A percentile compares a stretch with the other conserved stretches of the same genome.
These are phyloP conservation scores for Phalaenopsis aphrodite DNA, from an alignment of 106 monocot species.

Conservation along the genomic window DNA sequence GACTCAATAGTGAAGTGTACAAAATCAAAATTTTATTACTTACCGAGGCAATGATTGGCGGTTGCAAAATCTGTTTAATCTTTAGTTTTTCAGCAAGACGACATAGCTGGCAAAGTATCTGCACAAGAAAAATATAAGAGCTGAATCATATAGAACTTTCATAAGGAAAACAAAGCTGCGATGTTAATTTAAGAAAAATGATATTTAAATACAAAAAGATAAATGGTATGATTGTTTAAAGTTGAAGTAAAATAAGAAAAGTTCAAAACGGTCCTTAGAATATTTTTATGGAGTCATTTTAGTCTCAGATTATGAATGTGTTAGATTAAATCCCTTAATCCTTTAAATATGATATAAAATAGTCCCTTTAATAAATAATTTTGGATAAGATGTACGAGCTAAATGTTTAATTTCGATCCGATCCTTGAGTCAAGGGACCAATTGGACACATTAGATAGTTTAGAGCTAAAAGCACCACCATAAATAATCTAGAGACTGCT, in stretches of 20 bases:
- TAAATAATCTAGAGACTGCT: no score
- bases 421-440: no score
- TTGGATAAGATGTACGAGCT: no score
- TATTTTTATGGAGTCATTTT: no score
- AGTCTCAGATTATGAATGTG: no score
- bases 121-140: constrained; percentile 14
- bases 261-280: no score
- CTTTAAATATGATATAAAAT: no score
- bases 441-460: no score
- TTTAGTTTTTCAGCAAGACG: constrained; percentile 61
- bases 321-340: no score
- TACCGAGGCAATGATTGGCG: constrained; percentile 90
- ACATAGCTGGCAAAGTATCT: constrained; percentile 32
- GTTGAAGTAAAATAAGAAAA: neutral
- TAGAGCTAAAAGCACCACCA: no score
- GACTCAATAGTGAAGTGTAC: neutral
- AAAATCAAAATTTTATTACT: constrained; percentile 19
- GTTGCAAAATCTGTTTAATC: constrained; percentile 75
- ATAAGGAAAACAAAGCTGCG: neutral
- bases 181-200: neutral
- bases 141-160: neutral
- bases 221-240: neutral
- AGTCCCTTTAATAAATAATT: no score
- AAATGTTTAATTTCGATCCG: no score
- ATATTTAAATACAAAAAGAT: neutral